Evolutionary conservation across 768 basidiomycete species (phyloP), one percentile per base, ranked within the genome.

Genomic region (Hericium rajendrae): DNA sequence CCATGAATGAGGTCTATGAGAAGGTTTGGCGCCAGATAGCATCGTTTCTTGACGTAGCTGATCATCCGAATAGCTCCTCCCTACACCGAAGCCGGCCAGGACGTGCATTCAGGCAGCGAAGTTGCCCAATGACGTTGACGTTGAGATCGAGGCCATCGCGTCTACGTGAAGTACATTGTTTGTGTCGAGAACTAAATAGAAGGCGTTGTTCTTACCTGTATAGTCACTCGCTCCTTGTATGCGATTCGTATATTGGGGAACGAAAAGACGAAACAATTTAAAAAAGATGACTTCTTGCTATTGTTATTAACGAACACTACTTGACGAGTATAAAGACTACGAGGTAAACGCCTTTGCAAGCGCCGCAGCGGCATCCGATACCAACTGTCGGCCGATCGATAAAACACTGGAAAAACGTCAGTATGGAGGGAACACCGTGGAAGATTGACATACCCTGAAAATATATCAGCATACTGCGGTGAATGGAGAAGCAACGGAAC

Each of bases 121-220:
- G 61, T 73, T 89, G 38, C 86, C 86, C 0, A 75, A 76, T 62
- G 85, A 86, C 59, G 85, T 87, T 6, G 78, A 85, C 62, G 76
- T 88, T 46, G 88, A 91, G 73, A 83, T 88, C 41, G 87, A 88
- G 68, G 80, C 76, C 8, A 83, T 85, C 58, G 82, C 84, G n/a
- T 68, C 77, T 37, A 39, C 28, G 13, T 64, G 32, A 64, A 20
- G 13, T 26, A 43, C 24, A 6, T n/a, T 37, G 53, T 38, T 37
- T 15, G n/a, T 37, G 49, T 43, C 6, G 53, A 43, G 40, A 43
- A 20, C 32, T 53, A 18, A 12, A 12, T 57, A 51, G 18, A 43
- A 15, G 16, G 6, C 4, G 1, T 8, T 15, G 12, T 43, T 43
- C 16, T 18, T 43, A 43, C 41, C 8, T 18, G 13, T 15, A 43